phyloP scores from a whole-genome alignment of 176 grass and related monocot genomes.

The Areca catechu region DNA sequence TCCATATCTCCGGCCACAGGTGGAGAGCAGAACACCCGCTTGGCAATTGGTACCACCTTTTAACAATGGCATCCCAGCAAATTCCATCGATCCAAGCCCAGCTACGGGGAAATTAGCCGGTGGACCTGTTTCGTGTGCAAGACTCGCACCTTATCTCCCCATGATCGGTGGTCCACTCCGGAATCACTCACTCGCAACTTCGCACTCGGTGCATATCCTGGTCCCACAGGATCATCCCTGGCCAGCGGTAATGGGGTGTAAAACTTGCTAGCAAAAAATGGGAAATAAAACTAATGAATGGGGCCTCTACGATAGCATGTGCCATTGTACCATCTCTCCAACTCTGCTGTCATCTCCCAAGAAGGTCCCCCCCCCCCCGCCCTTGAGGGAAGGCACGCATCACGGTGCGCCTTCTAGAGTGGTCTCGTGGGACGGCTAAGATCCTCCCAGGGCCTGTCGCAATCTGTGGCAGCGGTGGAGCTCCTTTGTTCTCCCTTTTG shows the following conservation, averaged over 20 bases:
- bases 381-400: not conserved
- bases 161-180: not conserved
- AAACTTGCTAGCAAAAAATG: not conserved
- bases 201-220: not conserved
- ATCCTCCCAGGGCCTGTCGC: not conserved
- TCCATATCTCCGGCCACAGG: too few species aligned
- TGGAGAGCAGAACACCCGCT: too few species aligned
- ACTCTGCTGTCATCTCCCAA: not conserved
- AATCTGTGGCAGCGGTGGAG: constrained; percentile 1
- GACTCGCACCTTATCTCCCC: not conserved
- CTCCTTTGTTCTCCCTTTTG: not conserved
- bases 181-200: not conserved
- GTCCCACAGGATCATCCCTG: not conserved
- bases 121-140: not conserved
- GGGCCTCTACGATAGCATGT: not conserved
- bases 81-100: too few species aligned
- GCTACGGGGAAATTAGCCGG: too few species aligned
- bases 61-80: too few species aligned
- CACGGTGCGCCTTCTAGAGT: not conserved
- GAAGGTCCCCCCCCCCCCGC: not conserved
- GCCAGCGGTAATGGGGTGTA: not conserved
- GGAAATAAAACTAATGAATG: not conserved
- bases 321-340: not conserved
- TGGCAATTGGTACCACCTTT: too few species aligned
- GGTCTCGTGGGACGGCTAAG: not conserved